Conservation (phyloP, 1,284 basidiomycete species). For the Rhodotorula sp. region DNA sequence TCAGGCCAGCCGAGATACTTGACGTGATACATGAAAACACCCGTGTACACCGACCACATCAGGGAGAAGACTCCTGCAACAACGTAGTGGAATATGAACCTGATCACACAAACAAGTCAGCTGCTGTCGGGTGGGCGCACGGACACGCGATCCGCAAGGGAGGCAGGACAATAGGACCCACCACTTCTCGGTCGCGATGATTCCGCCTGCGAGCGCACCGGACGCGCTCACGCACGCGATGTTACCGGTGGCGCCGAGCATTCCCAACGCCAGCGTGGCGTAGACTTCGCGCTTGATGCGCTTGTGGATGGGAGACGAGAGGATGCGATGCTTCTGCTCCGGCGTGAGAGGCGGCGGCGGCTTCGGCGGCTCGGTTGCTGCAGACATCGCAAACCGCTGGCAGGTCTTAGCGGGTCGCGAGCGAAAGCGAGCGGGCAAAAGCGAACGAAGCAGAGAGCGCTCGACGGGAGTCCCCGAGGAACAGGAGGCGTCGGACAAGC, state of each 20-base stretch:
- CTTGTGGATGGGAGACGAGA: slow-evolving; percentile 8
- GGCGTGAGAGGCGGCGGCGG: slow-evolving; percentile 1
- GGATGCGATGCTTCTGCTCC: slow-evolving; percentile 11
- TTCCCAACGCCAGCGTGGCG: background rate
- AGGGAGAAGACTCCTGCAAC: background rate
- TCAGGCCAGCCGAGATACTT: background rate
- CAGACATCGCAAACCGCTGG: background rate
- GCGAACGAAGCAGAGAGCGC: background rate
- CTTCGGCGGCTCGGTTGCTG: background rate
- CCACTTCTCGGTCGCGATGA: slow-evolving; percentile 4
- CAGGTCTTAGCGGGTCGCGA: too few species aligned
- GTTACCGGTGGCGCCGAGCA: background rate
- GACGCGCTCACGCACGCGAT: background rate
- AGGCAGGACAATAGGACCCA: background rate
- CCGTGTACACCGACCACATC: slow-evolving; percentile 12
- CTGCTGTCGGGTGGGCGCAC: background rate
- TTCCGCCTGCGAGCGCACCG: background rate
- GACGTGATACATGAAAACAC: slow-evolving; percentile 11
- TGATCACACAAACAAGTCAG: background rate
- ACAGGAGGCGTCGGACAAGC: background rate
- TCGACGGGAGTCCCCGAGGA: background rate
- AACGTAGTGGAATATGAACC: slow-evolving; percentile 24
- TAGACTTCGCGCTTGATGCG: slow-evolving; percentile 4
- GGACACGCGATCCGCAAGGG: too few species aligned
- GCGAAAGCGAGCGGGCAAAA: background rate